Evolutionary conservation across 148 eudicot species (phyloP).

Genomic region (Nepenthes gracilis): DNA sequence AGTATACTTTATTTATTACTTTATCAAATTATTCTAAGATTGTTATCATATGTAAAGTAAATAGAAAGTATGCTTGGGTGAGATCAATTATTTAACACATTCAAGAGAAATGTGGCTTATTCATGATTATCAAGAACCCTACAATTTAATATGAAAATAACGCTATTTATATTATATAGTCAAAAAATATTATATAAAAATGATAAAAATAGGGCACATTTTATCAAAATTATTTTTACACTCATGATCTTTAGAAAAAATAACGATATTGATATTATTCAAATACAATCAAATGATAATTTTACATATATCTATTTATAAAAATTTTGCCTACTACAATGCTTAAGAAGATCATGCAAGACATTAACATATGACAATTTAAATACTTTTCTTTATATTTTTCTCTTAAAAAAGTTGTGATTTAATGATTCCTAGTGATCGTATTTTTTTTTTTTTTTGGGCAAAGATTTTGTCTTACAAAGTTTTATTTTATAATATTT

Average conservation of each 20-base stretch:
- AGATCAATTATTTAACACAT: not conserved
- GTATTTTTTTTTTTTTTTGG: no score
- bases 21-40: not conserved
- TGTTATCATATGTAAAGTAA: not conserved
- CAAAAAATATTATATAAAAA: not conserved
- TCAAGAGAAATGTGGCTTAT: not conserved
- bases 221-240: not conserved
- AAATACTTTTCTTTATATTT: no score
- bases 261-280: not conserved
- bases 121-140: not conserved
- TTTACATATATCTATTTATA: not conserved
- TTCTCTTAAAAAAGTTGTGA: no score
- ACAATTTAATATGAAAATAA: not conserved
- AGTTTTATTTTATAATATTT: no score
- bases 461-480: no score
- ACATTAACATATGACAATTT: no score
- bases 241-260: not conserved
- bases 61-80: not conserved
- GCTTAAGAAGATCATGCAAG: no score
- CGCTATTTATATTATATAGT: not conserved
- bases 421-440: no score
- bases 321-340: not conserved
- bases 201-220: not conserved
- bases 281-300: not conserved
- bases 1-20: not conserved